Conservation (phyloP, 176 grass and related monocot species). For the Luzula sylvatica region DNA sequence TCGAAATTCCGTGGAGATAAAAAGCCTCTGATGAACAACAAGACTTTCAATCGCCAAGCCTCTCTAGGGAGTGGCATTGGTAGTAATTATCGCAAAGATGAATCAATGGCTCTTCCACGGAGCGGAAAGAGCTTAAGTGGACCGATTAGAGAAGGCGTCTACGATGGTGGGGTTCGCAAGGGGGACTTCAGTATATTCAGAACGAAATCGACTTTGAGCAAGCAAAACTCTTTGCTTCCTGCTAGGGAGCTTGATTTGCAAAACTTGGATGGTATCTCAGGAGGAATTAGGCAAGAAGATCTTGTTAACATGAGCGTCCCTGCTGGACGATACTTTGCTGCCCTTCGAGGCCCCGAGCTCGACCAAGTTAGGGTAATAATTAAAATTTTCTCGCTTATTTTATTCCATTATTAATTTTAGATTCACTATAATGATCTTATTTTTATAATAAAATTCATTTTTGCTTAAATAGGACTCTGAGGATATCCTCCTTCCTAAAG, state of each 20-base stretch:
- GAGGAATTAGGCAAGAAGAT: conserved; percentile 29
- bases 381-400: neutral
- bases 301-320: conserved; percentile 76
- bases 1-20: conserved; percentile 36
- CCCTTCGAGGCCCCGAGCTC: conserved; percentile 87
- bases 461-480: conserved; percentile 47
- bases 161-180: conserved; percentile 19
- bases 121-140: conserved; percentile 72
- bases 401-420: neutral
- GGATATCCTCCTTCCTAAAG: conserved; percentile 81
- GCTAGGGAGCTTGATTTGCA: conserved; percentile 36
- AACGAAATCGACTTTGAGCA: conserved; percentile 82
- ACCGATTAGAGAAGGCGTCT: conserved; percentile 10
- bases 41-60: conserved; percentile 57
- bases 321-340: conserved; percentile 87
- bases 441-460: neutral
- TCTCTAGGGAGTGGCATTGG: conserved; percentile 50
- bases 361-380: conserved; percentile 81
- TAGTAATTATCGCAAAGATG: conserved; percentile 12
- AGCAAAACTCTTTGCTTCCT: conserved; percentile 66
- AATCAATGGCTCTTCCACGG: conserved; percentile 37
- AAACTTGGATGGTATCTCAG: conserved; percentile 31
- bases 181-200: conserved; percentile 93
- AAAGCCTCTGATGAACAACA: conserved; percentile 26
- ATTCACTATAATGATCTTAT: neutral